phyloP scores from a whole-genome alignment of 805 yeast species.

The Monosporozyma solicola region DNA sequence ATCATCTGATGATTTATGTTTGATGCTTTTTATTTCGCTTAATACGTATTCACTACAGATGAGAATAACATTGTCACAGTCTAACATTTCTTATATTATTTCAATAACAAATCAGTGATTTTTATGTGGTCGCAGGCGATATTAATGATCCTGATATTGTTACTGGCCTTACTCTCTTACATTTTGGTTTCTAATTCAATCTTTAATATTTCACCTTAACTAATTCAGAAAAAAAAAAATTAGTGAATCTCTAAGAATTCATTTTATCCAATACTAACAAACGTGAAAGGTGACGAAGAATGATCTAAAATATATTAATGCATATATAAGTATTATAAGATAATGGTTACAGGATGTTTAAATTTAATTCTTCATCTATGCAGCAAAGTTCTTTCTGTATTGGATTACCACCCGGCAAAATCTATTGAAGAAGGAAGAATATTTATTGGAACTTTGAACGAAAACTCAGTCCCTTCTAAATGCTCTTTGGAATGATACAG shows the following conservation, averaged over 20 bases:
- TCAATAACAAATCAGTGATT: neutral
- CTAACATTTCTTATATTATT: neutral
- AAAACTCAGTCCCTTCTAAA: conserved; percentile 34
- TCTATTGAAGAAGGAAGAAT: conserved; percentile 39
- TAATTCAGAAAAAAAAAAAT: neutral
- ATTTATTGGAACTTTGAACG: conserved; percentile 37
- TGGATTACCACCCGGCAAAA: conserved; percentile 38
- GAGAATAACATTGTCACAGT: neutral
- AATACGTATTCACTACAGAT: neutral
- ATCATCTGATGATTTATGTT: neutral
- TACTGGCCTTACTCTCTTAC: neutral
- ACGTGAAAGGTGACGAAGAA: neutral
- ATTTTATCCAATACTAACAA: neutral
- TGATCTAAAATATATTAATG: neutral
- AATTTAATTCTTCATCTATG: neutral
- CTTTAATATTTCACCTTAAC: neutral
- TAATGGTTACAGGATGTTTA: neutral
- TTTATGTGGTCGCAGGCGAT: no score
- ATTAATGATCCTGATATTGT: no score
- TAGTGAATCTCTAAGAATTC: neutral
- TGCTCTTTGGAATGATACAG: conserved; percentile 28
- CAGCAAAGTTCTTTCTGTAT: neutral
- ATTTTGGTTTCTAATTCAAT: neutral
- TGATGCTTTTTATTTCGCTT: neutral
- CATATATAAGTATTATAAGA: neutral